Percentiles rank a stretch among this genome's conserved stretches.
These are phyloP conservation scores for Hymenoscyphus albidus DNA, from an alignment of 2,329 filamentous ascomycete genomes.

Conservation along the genomic window DNA sequence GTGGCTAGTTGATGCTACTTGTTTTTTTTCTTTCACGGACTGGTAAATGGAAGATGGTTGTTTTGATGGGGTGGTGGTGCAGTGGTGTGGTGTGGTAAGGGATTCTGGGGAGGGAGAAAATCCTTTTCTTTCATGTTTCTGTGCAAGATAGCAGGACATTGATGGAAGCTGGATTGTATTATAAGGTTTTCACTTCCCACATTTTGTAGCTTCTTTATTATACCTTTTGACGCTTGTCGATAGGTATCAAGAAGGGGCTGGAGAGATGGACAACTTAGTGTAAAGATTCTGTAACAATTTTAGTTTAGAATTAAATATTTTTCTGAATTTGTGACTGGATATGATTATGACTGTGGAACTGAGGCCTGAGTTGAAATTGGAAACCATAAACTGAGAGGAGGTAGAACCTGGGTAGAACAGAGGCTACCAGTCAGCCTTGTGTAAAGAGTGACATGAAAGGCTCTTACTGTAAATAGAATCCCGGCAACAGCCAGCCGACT, in stretches of 20 bases:
- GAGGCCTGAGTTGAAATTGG: background rate
- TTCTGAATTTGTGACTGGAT: background rate
- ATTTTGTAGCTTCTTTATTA: background rate
- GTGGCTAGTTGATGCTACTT: background rate
- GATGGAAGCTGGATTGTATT: background rate
- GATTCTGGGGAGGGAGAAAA: background rate
- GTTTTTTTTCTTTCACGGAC: background rate
- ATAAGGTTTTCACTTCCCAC: background rate
- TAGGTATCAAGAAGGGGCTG: background rate
- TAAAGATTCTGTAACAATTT: constrained; percentile 11
- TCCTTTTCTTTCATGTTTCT: background rate
- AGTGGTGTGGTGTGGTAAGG: background rate
- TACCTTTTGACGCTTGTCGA: too few relatives aligned
- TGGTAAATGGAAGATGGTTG: too few relatives aligned
- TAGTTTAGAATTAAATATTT: constrained; percentile 6
- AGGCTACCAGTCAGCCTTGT: too few relatives aligned
- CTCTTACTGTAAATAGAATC: too few relatives aligned
- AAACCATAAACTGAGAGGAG: background rate
- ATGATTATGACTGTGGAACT: too few relatives aligned
- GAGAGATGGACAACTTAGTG: constrained; percentile 1
- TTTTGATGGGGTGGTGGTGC: too few relatives aligned
- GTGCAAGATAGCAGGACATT: background rate
- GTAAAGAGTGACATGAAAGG: too few relatives aligned
- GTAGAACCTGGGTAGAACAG: too few relatives aligned
- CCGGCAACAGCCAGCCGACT: too few relatives aligned